Conservation (phyloP, 73 alveolate genomes). For the Paraurostyla sp. region DNA sequence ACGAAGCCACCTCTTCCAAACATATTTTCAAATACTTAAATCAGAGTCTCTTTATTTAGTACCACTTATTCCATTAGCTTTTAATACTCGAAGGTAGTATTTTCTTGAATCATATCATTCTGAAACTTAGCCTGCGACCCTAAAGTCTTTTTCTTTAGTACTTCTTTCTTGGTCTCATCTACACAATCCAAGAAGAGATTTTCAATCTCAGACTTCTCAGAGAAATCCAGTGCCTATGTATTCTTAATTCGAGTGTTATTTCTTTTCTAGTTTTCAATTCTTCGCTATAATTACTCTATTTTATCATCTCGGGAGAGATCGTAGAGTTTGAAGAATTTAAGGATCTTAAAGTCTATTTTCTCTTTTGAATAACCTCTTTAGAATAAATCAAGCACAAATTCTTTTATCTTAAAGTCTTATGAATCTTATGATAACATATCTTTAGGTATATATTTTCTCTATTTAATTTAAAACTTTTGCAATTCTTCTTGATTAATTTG, state of each 20-base stretch:
- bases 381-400: constrained; percentile 41
- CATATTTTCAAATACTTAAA: constrained; percentile 35
- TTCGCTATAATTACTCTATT: not conserved
- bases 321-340: constrained; percentile 37
- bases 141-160: constrained; percentile 23
- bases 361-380: constrained; percentile 38
- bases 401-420: constrained; percentile 30
- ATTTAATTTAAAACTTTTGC: not conserved
- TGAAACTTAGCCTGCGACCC: not conserved
- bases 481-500: too few species aligned
- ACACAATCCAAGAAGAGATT: constrained; percentile 61
- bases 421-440: constrained; percentile 50
- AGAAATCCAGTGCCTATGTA: not conserved
- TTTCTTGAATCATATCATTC: constrained; percentile 12
- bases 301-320: constrained; percentile 49
- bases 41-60: constrained; percentile 30
- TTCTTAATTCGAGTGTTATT: constrained; percentile 4
- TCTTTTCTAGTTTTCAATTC: constrained; percentile 10
- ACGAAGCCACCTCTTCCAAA: constrained; percentile 45
- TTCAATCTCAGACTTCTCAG: constrained; percentile 58
- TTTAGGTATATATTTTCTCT: not conserved
- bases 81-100: not conserved
- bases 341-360: not conserved
- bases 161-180: constrained; percentile 59
- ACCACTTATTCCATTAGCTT: constrained; percentile 18